Base-by-base conservation (phyloP, 1,284 basidiomycete genomes). In the Schizophyllum commune region DNA sequence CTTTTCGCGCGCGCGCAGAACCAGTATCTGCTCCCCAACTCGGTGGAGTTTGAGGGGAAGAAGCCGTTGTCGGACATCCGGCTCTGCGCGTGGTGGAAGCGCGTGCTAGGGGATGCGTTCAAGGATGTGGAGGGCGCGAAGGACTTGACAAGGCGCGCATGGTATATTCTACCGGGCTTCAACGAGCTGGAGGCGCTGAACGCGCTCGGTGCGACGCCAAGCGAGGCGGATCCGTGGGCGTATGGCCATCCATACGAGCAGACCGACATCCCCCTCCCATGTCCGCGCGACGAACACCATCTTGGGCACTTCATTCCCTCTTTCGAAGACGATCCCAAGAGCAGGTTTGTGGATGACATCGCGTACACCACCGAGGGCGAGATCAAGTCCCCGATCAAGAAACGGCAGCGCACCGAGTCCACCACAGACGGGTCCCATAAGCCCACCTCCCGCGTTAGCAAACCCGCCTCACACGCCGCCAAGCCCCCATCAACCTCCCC, bases 1-100 rank as follows among this genome's bases (percentile, higher is more conserved):
- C 79, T 98, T 32, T 97, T 99, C 69, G 96, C 96, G 1, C 83
- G 95, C 19, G 86, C 92, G 1, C 96, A 98, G 74, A 79, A 77
- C 39, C 95, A 98, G 71, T 99, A 99, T 72, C 79, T 99, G 32
- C 98, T 99, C 72, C 92, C 96, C 0, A 94, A 95, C 69, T 94
- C 91, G n/a, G 78, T 84, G 3, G 86, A 94, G 27, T 88, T 83
- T 66, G 55, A 73, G 1, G 83, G 82, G 34, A 98, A 98, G 76
- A 83, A 79, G 22, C 88, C 92, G 1, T 74, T 96, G 58, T 82
- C 83, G 39, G 96, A 98, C 68, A 79, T 88, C 27, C 83, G 83
- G 65, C 81, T 99, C 1, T 95, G 94, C 71, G 85, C 80, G 57
- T 99, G 96, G 96, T 99, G 96, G 96, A 90, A 90, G 70, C 80